These are phyloP conservation scores for Thermomucor indicae-seudaticae DNA, from an alignment of 371 early-diverging fungal genomes.

Conservation along the genomic window DNA sequence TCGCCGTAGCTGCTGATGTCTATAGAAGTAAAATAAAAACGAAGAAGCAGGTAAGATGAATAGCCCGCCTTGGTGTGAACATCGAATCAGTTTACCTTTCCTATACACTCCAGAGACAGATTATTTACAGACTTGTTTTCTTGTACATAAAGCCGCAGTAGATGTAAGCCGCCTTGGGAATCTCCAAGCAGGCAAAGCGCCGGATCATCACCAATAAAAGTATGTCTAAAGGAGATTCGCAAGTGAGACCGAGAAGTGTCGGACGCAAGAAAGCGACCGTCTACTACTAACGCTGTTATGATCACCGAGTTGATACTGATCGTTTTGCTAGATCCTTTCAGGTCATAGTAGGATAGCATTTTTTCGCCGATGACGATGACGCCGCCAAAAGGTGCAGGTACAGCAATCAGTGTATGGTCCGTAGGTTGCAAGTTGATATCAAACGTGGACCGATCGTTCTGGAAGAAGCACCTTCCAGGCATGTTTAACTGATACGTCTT, in stretches of 20 bases:
- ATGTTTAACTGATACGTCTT: slow-evolving; percentile 57
- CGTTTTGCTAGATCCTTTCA: slow-evolving; percentile 22
- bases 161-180: slow-evolving; percentile 58
- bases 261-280: not conserved
- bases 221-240: slow-evolving; percentile 29
- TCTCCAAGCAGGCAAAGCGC: slow-evolving; percentile 74
- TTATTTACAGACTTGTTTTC: slow-evolving; percentile 12
- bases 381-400: slow-evolving; percentile 58
- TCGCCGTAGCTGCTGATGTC: not conserved
- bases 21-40: no score
- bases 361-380: slow-evolving; percentile 71
- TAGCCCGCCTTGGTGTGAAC: no score
- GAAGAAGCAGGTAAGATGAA: no score
- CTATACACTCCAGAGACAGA: slow-evolving; percentile 6
- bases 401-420: slow-evolving; percentile 56
- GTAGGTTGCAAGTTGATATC: slow-evolving; percentile 44
- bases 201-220: slow-evolving; percentile 33
- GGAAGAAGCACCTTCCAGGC: slow-evolving; percentile 32
- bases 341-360: slow-evolving; percentile 53
- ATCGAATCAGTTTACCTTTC: slow-evolving; percentile 10
- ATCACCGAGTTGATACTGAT: slow-evolving; percentile 46
- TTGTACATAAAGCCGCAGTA: slow-evolving; percentile 43
- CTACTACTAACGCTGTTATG: slow-evolving; percentile 3
- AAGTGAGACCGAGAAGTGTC: not conserved
- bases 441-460: slow-evolving; percentile 14